phyloP scores from a whole-genome alignment of 805 yeast species.

The Nakazawaea holstii region DNA sequence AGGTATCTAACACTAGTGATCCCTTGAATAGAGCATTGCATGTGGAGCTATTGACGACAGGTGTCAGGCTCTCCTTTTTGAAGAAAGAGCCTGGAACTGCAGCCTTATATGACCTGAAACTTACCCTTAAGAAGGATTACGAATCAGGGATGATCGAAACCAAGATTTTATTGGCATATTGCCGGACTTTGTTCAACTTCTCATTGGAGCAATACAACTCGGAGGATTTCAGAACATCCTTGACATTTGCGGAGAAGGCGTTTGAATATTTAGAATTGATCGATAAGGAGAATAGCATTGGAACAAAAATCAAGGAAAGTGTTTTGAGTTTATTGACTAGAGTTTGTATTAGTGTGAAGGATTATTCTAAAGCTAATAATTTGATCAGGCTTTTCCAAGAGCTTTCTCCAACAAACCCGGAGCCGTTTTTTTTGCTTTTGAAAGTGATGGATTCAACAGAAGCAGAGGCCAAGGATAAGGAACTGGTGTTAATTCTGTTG shows the following conservation, averaged over 20 bases:
- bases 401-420: conserved; percentile 22
- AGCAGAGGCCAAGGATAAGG: conserved; percentile 14
- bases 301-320: conserved; percentile 17
- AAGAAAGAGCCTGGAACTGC: conserved; percentile 31
- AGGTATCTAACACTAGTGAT: too few relatives aligned
- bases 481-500: conserved; percentile 30
- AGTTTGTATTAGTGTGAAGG: conserved; percentile 21
- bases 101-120: conserved; percentile 26
- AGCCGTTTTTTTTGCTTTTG: conserved; percentile 25
- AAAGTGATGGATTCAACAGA: conserved; percentile 14
- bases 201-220: conserved; percentile 12
- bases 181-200: conserved; percentile 29
- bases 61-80: conserved; percentile 25
- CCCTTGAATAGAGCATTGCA: conserved; percentile 8
- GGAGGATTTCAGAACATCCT: conserved; percentile 9
- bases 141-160: conserved; percentile 11
- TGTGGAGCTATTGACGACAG: conserved; percentile 24
- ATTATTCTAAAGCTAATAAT: conserved; percentile 16
- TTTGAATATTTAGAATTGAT: conserved; percentile 16
- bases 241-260: conserved; percentile 14
- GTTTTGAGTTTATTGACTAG: conserved; percentile 22
- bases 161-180: conserved; percentile 21
- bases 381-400: conserved; percentile 21
- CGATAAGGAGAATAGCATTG: conserved; percentile 14
- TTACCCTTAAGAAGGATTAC: conserved; percentile 16